Conservation (phyloP, 1,139 yeast genomes). For the Geotrichum fermentans region DNA sequence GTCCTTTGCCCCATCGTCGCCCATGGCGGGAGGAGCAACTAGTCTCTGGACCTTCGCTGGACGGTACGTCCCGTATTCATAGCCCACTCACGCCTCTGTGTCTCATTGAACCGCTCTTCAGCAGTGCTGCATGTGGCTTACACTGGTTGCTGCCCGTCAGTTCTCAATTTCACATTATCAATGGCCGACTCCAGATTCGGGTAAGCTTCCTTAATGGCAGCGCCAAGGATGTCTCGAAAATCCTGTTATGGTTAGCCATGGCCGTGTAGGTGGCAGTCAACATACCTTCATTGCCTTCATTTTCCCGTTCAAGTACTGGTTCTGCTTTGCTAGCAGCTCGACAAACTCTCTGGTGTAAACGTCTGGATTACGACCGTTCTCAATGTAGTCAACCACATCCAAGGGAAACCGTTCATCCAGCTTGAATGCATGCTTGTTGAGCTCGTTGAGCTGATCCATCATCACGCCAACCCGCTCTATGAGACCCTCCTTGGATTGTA, state of each 20-base stretch:
- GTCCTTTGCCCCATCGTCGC: too few relatives aligned
- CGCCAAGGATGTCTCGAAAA: conserved; percentile 59
- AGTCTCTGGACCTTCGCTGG: too few relatives aligned
- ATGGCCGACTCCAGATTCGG: conserved; percentile 63
- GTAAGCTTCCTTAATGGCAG: conserved; percentile 65
- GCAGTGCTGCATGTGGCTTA: too few relatives aligned
- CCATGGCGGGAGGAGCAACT: too few relatives aligned
- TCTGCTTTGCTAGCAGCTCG: conserved; percentile 82
- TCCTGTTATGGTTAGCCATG: conserved; percentile 19
- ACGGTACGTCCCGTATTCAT: too few relatives aligned
- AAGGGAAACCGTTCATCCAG: conserved; percentile 55
- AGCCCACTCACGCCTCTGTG: too few relatives aligned
- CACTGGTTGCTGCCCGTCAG: conserved; percentile 12
- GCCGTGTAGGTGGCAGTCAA: background rate
- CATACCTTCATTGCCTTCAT: conserved; percentile 38
- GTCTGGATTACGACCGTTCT: conserved; percentile 95
- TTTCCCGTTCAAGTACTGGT: conserved; percentile 83
- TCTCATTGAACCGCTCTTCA: too few relatives aligned
- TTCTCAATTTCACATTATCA: conserved; percentile 40
- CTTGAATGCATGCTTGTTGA: conserved; percentile 24
- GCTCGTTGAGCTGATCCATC: conserved; percentile 15
- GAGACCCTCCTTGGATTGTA: conserved; percentile 55
- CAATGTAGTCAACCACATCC: conserved; percentile 76
- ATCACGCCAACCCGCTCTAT: conserved; percentile 33
- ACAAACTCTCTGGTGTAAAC: conserved; percentile 94